Percentiles rank a stretch among this genome's conserved stretches.
phyloP scores from a whole-genome alignment of 805 yeast genomes.

The Pichia paraexigua region DNA sequence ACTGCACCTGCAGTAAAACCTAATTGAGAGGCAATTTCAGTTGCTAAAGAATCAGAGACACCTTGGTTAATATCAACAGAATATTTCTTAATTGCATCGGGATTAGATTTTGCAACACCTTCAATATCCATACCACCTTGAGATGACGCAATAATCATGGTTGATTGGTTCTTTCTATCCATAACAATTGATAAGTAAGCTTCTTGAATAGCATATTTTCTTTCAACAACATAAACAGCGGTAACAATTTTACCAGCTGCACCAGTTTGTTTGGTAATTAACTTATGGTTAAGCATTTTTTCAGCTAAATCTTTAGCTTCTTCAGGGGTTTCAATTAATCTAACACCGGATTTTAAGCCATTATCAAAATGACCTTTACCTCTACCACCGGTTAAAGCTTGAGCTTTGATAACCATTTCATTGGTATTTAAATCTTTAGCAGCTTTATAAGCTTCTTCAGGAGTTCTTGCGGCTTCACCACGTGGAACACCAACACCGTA shows the following conservation, averaged over 20 bases:
- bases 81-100: constrained; percentile 86
- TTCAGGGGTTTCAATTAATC: constrained; percentile 74
- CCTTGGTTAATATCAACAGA: constrained; percentile 71
- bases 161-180: constrained; percentile 88
- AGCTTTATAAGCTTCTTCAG: constrained; percentile 77
- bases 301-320: constrained; percentile 81
- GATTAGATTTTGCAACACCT: constrained; percentile 90
- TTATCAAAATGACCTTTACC: constrained; percentile 97
- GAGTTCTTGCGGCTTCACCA: constrained; percentile 86
- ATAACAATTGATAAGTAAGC: constrained; percentile 90
- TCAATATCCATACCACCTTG: constrained; percentile 99
- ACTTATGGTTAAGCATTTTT: constrained; percentile 86
- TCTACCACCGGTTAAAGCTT: constrained; percentile 98
- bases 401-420: constrained; percentile 94
- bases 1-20: constrained; percentile 75
- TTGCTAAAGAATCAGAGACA: constrained; percentile 69
- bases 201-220: constrained; percentile 89
- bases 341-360: constrained; percentile 95
- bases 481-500: constrained; percentile 89
- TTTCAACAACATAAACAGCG: constrained; percentile 92
- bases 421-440: constrained; percentile 71
- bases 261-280: constrained; percentile 97
- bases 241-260: constrained; percentile 95
- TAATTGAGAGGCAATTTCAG: constrained; percentile 66
- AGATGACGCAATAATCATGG: constrained; percentile 90